A percentile compares a stretch with the other conserved stretches of the same genome.
These are phyloP conservation scores for Hypoxylon sp. DNA, from an alignment of 2,329 filamentous ascomycete species.

Conservation along the genomic window DNA sequence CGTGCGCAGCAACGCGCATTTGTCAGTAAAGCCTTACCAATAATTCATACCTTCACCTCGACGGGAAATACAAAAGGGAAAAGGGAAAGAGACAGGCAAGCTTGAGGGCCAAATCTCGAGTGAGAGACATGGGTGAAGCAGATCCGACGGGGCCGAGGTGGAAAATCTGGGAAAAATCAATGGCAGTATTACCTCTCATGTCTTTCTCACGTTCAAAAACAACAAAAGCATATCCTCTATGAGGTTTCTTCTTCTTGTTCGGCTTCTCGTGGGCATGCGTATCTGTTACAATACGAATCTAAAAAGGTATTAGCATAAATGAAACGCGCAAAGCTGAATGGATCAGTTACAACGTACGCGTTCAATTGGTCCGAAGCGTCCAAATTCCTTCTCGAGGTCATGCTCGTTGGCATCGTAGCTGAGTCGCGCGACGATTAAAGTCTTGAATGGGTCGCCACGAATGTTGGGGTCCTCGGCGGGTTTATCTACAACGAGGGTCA, in stretches of 20 bases:
- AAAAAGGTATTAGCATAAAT: constrained; percentile 29
- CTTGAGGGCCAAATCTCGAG: constrained; percentile 71
- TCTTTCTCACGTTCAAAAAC: constrained; percentile 98
- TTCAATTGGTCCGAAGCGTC: constrained; percentile 93
- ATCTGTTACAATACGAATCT: constrained; percentile 92
- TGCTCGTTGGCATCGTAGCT: constrained; percentile 91
- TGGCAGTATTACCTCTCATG: constrained; percentile 91
- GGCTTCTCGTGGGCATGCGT: constrained; percentile 77
- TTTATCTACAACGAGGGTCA: constrained; percentile 71
- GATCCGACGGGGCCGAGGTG: constrained; percentile 46
- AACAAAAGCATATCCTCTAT: constrained; percentile 95
- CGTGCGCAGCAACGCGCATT: constrained; percentile 71
- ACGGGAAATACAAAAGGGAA: constrained; percentile 28
- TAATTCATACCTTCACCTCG: constrained; percentile 59
- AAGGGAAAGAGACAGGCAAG: constrained; percentile 65
- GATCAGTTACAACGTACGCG: constrained; percentile 70
- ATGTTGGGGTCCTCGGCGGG: constrained; percentile 89
- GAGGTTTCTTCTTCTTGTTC: constrained; percentile 84
- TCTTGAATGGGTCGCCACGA: constrained; percentile 94
- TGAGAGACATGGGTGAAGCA: constrained; percentile 58
- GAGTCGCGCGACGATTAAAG: constrained; percentile 90
- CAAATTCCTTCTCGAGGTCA: constrained; percentile 94
- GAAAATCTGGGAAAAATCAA: constrained; percentile 58
- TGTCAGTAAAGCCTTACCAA: constrained; percentile 79
- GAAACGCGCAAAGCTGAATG: neutral